Evolutionary conservation across 192 early-diverging fungal species (phyloP).

Genomic region (Entrophospora sp.): DNA sequence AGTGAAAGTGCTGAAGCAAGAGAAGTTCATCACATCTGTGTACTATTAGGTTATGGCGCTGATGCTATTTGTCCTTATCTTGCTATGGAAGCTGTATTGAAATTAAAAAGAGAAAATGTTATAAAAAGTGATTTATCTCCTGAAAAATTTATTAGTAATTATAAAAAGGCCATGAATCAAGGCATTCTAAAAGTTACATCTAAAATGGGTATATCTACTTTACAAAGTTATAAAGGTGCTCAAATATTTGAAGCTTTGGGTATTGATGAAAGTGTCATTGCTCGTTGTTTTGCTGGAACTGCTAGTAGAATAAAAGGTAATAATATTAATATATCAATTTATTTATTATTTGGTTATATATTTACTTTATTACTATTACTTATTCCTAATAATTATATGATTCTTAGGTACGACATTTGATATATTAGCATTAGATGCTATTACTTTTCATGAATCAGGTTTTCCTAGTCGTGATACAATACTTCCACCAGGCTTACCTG

Average conservation of each 20-base stretch:
- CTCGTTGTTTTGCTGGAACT: slow-evolving; percentile 90
- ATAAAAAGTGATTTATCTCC: slow-evolving; percentile 54
- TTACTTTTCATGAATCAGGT: slow-evolving; percentile 77
- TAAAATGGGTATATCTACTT: slow-evolving; percentile 98
- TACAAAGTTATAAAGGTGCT: slow-evolving; percentile 96
- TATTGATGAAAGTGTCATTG: slow-evolving; percentile 77
- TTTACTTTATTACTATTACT: not conserved
- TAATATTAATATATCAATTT: slow-evolving; percentile 16
- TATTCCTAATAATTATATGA: not conserved
- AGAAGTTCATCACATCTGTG: slow-evolving; percentile 94
- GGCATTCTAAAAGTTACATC: slow-evolving; percentile 99
- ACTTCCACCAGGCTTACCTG: slow-evolving; percentile 61
- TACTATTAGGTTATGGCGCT: slow-evolving; percentile 89
- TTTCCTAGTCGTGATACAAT: slow-evolving; percentile 68
- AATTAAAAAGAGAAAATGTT: slow-evolving; percentile 76
- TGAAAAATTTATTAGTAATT: slow-evolving; percentile 72
- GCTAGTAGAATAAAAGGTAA: slow-evolving; percentile 91
- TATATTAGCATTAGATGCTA: slow-evolving; percentile 75
- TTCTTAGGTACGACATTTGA: slow-evolving; percentile 51
- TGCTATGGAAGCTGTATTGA: slow-evolving; percentile 79
- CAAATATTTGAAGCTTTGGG: slow-evolving; percentile 98
- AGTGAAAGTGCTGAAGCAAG: slow-evolving; percentile 91
- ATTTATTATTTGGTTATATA: not conserved
- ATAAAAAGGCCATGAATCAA: slow-evolving; percentile 79
- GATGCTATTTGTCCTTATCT: slow-evolving; percentile 94